Evolutionary conservation across 805 yeast species (phyloP), one percentile per base, ranked within the genome.

Genomic region (Pichia eremophila): DNA sequence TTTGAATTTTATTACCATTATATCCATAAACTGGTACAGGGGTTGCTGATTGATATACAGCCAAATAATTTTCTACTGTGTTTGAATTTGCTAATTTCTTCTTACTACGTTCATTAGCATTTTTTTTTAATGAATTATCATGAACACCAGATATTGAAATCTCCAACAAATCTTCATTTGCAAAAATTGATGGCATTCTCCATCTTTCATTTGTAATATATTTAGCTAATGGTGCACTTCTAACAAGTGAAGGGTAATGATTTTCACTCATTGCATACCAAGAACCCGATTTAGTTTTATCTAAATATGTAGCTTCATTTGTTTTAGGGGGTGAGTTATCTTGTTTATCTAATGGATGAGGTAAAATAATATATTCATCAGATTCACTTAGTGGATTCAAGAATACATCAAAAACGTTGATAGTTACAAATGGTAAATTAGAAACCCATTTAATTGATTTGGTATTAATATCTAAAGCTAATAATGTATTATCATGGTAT

Each of bases 211-310:
- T 56, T 19, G 63, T 53, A 39, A 75, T 79, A 65, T 83, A 88
- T 44, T 75, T 71, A 0, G 96, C 83, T 2, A 75, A 57, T 0
- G 95, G 91, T 0, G 96, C 93, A 8, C 87, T 77, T 47, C 79
- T 77, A 9, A 91, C 88, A 43, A 91, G 65, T 0, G 95, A 81
- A 0, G 96, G 96, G 60, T 83, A 91, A 54, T 80, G 74, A 25
- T 66, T 61, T 54, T 81, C 84, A 22, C 95, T 84, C 77, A 91
- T 72, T 5, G 96, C 96, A 68, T 77, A 86, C 95, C 96, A 90
- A 1, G 83, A 72, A 4, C 83, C 81, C 42, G 70, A 69, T 31
- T 68, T 70, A 0, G 89, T 78, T 31, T 80, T 73, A 49, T 79
- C 86, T 36, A 91, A 71, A 55, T 81, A 81, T 11, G 91, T 83